Evolutionary conservation across 495 filamentous ascomycete species (phyloP), one percentile per base, ranked within the genome.

Genomic region (Penicillium steckii): DNA sequence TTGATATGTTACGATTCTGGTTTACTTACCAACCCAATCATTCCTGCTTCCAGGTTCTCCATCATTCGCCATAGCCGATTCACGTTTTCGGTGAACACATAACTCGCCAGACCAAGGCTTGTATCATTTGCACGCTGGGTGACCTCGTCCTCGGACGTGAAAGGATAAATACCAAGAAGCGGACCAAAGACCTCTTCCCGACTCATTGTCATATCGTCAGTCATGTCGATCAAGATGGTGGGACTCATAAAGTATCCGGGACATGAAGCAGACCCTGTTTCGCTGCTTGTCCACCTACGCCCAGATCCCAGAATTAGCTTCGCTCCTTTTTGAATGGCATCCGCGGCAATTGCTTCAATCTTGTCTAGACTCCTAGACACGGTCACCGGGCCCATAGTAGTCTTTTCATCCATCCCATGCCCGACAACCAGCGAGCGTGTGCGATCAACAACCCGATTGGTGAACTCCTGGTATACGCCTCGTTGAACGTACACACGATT

Each of bases 141-240:
- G 18, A 57, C 62, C 12, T 71, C 64, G 17, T 61, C 56, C 29
- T 71, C 68, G 0, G 57, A 58, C 6, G 68, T 50, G 41, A 71
- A 70, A 3, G 9, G 25, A 25, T 55, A 60, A 1, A 71, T 17
- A n/a, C 44, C 52, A 1, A 48, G 44, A 21, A 71, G 19, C 0
- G 67, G 68, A 0, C 55, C 67, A 46, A 70, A 70, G 7, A 45
- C 62, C 46, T 70, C 66, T 46, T 66, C 59, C 42, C 18, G 47
- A 23, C 5, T 48, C 8, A 71, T 77, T 74, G 7, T 51, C 59
- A 12, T 69, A 51, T 8, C 2, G 0, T 25, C 8, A n/a, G 77
- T 85, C 82, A 88, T 86, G 13, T 73, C 82, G 0, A 74, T 78
- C 22, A 91, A 73, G 27, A 91, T 81, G 0, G 88, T 90, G 12